These are phyloP conservation scores for Ogataea henricii DNA, from an alignment of 805 yeast genomes.

Conservation along the genomic window DNA sequence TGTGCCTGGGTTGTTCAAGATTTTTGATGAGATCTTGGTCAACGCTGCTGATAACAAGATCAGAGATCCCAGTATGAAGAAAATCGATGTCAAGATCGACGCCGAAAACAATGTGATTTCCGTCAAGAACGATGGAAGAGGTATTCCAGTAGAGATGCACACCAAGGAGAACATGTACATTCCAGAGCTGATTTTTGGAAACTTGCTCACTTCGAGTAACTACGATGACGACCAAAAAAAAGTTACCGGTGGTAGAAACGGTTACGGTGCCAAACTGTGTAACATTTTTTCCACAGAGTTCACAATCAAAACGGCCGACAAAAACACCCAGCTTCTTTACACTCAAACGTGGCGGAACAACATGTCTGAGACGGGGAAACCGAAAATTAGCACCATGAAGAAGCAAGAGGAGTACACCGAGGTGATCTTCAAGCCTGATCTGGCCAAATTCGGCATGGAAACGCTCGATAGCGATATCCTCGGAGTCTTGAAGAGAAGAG, in stretches of 20 bases:
- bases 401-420: constrained; percentile 78
- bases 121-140: constrained; percentile 90
- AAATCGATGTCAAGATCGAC: constrained; percentile 79
- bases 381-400: constrained; percentile 63
- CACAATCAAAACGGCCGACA: constrained; percentile 85
- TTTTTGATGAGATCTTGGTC: constrained; percentile 94
- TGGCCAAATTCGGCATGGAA: constrained; percentile 83
- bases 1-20: constrained; percentile 95
- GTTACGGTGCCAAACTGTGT: constrained; percentile 96
- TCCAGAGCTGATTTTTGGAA: constrained; percentile 96
- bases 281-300: constrained; percentile 92
- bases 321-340: constrained; percentile 59
- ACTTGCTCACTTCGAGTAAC: constrained; percentile 90
- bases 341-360: constrained; percentile 85
- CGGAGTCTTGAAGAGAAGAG: constrained; percentile 88
- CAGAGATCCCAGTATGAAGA: constrained; percentile 88
- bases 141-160: constrained; percentile 94
- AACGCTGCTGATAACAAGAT: constrained; percentile 99
- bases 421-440: constrained; percentile 86
- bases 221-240: constrained; percentile 94
- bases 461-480: constrained; percentile 77
- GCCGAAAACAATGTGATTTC: constrained; percentile 72
- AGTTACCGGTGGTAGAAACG: constrained; percentile 98
- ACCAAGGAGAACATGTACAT: constrained; percentile 88
- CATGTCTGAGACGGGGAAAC: constrained; percentile 77